A percentile compares a stretch with the other conserved stretches of the same genome.
Conservation (phyloP, 345 rosid genomes). For the Citrus glauca region DNA sequence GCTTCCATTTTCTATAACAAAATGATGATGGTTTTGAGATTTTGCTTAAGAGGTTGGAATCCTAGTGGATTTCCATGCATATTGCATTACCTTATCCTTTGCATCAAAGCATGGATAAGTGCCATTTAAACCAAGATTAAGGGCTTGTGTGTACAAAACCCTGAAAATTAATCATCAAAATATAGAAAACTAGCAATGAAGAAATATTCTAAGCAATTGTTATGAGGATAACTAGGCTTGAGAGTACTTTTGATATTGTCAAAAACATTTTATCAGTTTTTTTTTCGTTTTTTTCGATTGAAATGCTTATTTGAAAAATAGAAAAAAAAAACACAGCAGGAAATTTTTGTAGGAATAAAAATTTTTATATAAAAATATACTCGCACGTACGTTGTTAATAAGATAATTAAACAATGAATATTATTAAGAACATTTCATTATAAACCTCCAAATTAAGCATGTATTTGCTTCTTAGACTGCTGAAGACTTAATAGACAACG, state of each 20-base stretch:
- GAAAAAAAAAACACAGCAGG: not conserved
- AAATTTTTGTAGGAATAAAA: not conserved
- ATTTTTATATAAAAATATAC: too few relatives aligned
- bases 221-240: not conserved
- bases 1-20: slow-evolving; percentile 43
- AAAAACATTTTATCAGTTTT: not conserved
- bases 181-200: not conserved
- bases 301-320: too few relatives aligned
- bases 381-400: not conserved
- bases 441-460: not conserved
- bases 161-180: not conserved
- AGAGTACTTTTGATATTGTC: not conserved
- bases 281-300: not conserved
- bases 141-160: not conserved
- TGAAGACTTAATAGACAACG: not conserved
- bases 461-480: too few relatives aligned
- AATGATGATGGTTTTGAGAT: slow-evolving; percentile 41
- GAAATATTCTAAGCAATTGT: not conserved
- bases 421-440: not conserved
- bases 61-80: slow-evolving; percentile 25
- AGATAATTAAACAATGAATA: not conserved
- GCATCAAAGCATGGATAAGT: slow-evolving; percentile 14
- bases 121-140: not conserved
- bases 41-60: slow-evolving; percentile 35
- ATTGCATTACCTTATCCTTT: not conserved